Evolutionary conservation across 176 grass and related monocot species (phyloP), one percentile per base, ranked within the genome.

Genomic region (Stipa capillata): DNA sequence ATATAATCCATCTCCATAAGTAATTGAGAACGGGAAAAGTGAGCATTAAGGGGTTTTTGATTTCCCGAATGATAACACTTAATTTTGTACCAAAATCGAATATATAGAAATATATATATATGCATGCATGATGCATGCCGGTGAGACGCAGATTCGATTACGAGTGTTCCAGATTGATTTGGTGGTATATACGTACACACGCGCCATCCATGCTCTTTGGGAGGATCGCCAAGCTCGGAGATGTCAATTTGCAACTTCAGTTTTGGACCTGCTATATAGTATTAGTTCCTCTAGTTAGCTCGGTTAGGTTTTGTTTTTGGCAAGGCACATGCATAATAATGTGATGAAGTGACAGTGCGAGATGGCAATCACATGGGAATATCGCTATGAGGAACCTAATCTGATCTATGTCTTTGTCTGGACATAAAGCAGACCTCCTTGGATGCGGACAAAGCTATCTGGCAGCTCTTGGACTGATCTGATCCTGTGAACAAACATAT

Each of bases 351-450:
- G 76, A 80, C 81, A 80, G 40, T 11, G 42, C 35, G 81, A 69
- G 51, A 76, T 85, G 70, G 77, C 58, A 13, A 71, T 52, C 87
- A 85, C 86, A 88, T 89, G 87, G 69, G 79, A 84, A 39, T 69
- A 85, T 89, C 81, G 24, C 76, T 25, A 7, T 0, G 67, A 69
- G 52, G 74, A 74, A 84, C 81, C 75, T 76, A 84, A 81, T 84
- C 61, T 35, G 82, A 89, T 89, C 82, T 84, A 41, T 58, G 75
- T 62, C 82, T 48, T 89, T 89, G 87, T 79, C 86, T 72, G 50
- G 15, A 75, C 61, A 34, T 80, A 42, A 80, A 80, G 15, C 50
- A 36, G 76, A 49, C 82, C 60, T 61, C 75, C 69, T 60, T 80
- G 69, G 69, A 89, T 52, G 81, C 76, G n/a, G 74, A 88, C 81